Conservation (phyloP, 2,329 filamentous ascomycete species). For the Cercospora sp. region DNA sequence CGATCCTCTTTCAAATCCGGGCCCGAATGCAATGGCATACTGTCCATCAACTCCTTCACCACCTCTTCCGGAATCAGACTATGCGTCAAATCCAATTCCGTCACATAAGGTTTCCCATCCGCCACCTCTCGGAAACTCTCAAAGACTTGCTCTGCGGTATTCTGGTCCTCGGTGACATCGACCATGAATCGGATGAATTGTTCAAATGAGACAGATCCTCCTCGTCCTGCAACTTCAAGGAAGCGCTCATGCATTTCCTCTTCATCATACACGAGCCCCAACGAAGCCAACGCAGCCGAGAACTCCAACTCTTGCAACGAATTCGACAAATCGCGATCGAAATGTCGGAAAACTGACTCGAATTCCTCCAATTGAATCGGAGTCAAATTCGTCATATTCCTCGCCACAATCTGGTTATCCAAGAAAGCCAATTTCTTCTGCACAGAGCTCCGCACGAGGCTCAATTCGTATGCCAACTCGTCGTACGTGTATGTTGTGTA, state of each 20-base stretch:
- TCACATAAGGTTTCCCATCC: slow-evolving; percentile 98
- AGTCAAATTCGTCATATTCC: slow-evolving; percentile 98
- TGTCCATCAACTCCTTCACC: slow-evolving; percentile 85
- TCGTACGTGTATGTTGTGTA: slow-evolving; percentile 99
- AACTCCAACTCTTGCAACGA: slow-evolving; percentile 92
- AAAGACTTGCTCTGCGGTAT: slow-evolving; percentile 97
- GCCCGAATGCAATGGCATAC: slow-evolving; percentile 81
- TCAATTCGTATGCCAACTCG: slow-evolving; percentile 89
- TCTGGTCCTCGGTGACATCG: slow-evolving; percentile 96
- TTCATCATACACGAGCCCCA: slow-evolving; percentile 94
- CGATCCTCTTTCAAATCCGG: slow-evolving; percentile 85
- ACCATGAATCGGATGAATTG: slow-evolving; percentile 99
- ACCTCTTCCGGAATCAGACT: slow-evolving; percentile 95
- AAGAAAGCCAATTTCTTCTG: slow-evolving; percentile 95
- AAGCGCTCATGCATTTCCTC: slow-evolving; percentile 98
- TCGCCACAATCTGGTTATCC: slow-evolving; percentile 96
- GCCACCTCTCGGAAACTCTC: slow-evolving; percentile 97
- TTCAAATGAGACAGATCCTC: slow-evolving; percentile 82
- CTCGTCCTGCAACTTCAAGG: slow-evolving; percentile 70
- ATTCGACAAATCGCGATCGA: slow-evolving; percentile 90
- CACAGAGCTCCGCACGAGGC: slow-evolving; percentile 85
- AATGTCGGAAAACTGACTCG: slow-evolving; percentile 96
- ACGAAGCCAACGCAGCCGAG: slow-evolving; percentile 87
- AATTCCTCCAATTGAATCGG: slow-evolving; percentile 98
- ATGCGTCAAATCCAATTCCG: slow-evolving; percentile 93